phyloP scores from a whole-genome alignment of 1,284 basidiomycete species.

The Irpex sp. region DNA sequence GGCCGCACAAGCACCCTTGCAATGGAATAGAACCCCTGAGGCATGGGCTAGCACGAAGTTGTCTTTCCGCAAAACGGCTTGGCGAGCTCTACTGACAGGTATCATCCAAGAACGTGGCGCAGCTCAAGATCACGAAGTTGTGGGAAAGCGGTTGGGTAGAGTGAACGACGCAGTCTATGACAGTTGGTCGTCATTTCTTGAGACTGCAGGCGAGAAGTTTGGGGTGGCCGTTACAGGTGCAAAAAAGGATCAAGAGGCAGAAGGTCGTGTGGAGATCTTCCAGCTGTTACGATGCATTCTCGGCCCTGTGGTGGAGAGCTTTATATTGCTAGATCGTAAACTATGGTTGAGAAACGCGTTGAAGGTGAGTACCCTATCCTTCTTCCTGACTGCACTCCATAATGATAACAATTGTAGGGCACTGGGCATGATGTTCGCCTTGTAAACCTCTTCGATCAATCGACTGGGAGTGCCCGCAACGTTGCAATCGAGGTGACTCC shows the following conservation, averaged over 20 bases:
- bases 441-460: too few species aligned
- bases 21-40: constrained; percentile 32
- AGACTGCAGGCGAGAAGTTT: constrained; percentile 23
- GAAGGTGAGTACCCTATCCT: constrained; percentile 10
- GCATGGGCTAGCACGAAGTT: constrained; percentile 31
- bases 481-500: too few species aligned
- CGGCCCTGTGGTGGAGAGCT: constrained; percentile 37
- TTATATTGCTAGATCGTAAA: constrained; percentile 36
- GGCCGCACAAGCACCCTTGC: constrained; percentile 44
- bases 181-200: constrained; percentile 30
- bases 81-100: constrained; percentile 48
- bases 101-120: constrained; percentile 5
- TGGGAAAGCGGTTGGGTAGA: constrained; percentile 26
- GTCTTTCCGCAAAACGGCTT: constrained; percentile 60
- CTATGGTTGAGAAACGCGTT: constrained; percentile 32
- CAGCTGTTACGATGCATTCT: constrained; percentile 37
- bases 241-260: constrained; percentile 15
- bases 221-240: constrained; percentile 12
- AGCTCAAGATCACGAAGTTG: background rate
- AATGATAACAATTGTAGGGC: constrained; percentile 3
- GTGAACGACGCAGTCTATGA: constrained; percentile 31
- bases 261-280: constrained; percentile 32
- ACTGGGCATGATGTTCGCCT: background rate
- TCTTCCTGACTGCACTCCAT: background rate
- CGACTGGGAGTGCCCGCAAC: too few species aligned